Evolutionary conservation across 345 rosid genomes (phyloP).

Genomic region (Populus simonii): DNA sequence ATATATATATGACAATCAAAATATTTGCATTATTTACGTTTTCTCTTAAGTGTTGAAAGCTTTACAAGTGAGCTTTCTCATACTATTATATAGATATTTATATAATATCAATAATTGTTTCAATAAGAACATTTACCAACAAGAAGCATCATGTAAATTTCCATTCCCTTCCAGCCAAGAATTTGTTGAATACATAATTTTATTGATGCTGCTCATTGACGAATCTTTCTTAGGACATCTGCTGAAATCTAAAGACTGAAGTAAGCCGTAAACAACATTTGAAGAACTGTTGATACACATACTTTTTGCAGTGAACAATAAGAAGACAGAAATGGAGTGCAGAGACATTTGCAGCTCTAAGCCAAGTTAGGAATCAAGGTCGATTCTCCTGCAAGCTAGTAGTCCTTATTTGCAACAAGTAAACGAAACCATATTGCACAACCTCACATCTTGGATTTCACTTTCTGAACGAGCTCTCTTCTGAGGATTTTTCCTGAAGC

Average conservation of each 20-base stretch:
- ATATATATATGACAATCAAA: too few species aligned
- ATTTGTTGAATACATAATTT: background rate
- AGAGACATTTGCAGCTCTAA: background rate
- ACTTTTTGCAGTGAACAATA: background rate
- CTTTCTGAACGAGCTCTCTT: slow-evolving; percentile 65
- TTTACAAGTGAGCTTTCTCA: too few species aligned
- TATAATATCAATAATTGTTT: too few species aligned
- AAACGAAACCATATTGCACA: background rate
- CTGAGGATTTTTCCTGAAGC: slow-evolving; percentile 84
- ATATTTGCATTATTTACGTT: too few species aligned
- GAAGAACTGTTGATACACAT: background rate
- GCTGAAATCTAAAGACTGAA: background rate
- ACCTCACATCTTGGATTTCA: slow-evolving; percentile 57
- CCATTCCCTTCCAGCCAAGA: too few species aligned
- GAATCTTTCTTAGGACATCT: background rate
- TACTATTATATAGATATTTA: too few species aligned
- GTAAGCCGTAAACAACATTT: background rate
- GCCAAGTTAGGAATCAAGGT: background rate
- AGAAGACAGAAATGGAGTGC: background rate
- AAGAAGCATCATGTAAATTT: too few species aligned
- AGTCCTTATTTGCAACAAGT: background rate
- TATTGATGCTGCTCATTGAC: background rate
- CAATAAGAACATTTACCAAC: too few species aligned
- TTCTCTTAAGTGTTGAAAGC: too few species aligned
- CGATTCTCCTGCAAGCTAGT: background rate